A percentile compares a stretch with the other conserved stretches of the same genome.
Conservation (phyloP, 192 early-diverging fungal species). For the Oehlia diaphana region DNA sequence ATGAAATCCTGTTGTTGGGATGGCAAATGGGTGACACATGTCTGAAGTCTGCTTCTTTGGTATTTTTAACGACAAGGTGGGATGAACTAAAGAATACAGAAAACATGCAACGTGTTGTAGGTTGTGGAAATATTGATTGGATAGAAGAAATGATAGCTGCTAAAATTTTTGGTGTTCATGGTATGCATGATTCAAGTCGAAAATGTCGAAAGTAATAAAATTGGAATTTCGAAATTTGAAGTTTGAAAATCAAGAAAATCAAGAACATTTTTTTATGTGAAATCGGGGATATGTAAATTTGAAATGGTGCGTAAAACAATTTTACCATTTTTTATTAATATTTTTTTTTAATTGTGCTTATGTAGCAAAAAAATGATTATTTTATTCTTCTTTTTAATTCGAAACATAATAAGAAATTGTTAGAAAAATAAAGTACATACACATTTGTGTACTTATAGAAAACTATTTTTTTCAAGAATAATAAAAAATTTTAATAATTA, state of each 20-base stretch:
- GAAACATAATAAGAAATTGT: background rate
- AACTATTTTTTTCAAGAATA: too few species aligned
- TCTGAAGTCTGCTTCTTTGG: conserved; percentile 4
- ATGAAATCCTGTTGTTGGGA: conserved; percentile 18
- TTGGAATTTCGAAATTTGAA: too few species aligned
- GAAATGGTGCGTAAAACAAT: background rate
- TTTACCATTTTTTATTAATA: background rate
- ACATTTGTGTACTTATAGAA: background rate
- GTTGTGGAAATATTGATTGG: conserved; percentile 17
- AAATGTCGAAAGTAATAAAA: background rate
- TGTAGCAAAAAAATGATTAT: background rate
- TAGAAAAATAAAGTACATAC: background rate
- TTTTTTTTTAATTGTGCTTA: background rate
- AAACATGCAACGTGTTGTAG: conserved; percentile 19
- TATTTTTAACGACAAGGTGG: background rate
- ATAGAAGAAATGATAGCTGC: conserved; percentile 16
- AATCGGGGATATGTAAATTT: background rate
- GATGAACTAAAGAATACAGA: conserved; percentile 13
- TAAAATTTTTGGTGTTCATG: conserved; percentile 18
- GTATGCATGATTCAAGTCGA: conserved; percentile 7
- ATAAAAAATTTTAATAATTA: too few species aligned
- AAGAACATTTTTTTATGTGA: background rate
- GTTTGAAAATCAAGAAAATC: too few species aligned
- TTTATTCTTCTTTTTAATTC: background rate
- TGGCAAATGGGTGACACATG: conserved; percentile 14